phyloP scores from a whole-genome alignment of 164 flowering plant species.

The Umbellularia californica region DNA sequence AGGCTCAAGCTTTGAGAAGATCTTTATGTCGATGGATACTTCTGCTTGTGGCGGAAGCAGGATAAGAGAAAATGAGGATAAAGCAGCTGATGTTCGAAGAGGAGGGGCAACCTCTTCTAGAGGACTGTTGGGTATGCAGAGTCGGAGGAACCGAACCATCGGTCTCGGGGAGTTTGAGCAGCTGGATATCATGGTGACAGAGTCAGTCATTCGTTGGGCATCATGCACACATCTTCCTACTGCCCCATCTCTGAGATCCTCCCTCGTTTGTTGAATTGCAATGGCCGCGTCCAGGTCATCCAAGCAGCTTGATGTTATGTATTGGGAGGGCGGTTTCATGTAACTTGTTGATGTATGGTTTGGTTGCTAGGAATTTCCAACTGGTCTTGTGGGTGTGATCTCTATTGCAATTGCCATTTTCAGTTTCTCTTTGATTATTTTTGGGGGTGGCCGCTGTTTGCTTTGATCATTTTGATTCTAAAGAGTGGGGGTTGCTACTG shows the following conservation, averaged over 20 bases:
- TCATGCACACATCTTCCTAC: slow-evolving; percentile 75
- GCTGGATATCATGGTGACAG: slow-evolving; percentile 63
- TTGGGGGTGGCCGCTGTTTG: background rate
- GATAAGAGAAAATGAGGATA: slow-evolving; percentile 16
- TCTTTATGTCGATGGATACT: slow-evolving; percentile 26
- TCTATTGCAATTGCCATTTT: background rate
- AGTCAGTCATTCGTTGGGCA: slow-evolving; percentile 87
- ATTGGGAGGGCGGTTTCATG: background rate
- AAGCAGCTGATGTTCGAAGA: slow-evolving; percentile 30
- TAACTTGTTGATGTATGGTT: background rate
- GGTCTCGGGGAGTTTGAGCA: slow-evolving; percentile 78
- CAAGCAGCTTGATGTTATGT: background rate
- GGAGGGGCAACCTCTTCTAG: slow-evolving; percentile 34
- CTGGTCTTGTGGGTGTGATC: background rate
- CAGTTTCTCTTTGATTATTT: background rate
- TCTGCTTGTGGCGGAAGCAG: slow-evolving; percentile 16
- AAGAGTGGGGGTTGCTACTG: too few species aligned
- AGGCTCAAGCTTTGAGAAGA: slow-evolving; percentile 36
- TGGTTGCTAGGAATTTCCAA: background rate
- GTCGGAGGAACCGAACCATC: slow-evolving; percentile 72
- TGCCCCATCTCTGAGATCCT: slow-evolving; percentile 62
- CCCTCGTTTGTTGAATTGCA: slow-evolving; percentile 61
- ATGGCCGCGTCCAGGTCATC: background rate
- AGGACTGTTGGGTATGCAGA: slow-evolving; percentile 39
- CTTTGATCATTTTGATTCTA: background rate